Base-by-base conservation (phyloP, 805 yeast genomes). In the Soucietia sequanensis region DNA sequence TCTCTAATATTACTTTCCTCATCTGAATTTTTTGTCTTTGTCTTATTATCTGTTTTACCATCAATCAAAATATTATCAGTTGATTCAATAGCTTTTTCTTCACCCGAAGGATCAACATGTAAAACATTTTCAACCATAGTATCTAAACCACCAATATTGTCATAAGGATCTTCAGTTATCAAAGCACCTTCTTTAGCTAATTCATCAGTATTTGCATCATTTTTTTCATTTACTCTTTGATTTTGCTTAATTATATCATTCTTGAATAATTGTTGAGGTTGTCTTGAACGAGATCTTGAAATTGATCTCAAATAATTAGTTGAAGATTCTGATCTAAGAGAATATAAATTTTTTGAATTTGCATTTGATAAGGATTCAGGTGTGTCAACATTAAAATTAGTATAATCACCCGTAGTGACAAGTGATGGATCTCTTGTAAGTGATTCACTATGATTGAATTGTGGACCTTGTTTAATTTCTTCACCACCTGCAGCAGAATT, bases 281-380 rank as follows among this genome's bases (percentile, higher is more conserved):
- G 54, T 55, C 84, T 68, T 6, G 84, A 76, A 48, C 84, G 65
- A 1, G 84, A 78, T 54, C 84, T 66, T 1, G 85, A 80, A 29
- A 80, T 77, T 1, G 84, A 75, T 46, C 89, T 72, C 43, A 83
- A 63, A 50, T 80, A 83, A 40, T 76, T 65, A 26, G 74, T 56
- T 0, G 80, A 72, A 12, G 78, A 63, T 26, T 46, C 53, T 1
- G 70, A 49, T 50, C 72, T 47, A 47, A 67, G 44, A 45, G 60
- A 57, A 36, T 49, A 58, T 41, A 54, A 43, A 23, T 46, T 49
- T n/a, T n/a, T n/a, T 13, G 38, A 23, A 7, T 44, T 26, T 6
- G 41, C 23, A 11, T 32, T 20, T 10, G 43, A 36, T n/a, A 36
- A 25, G 3, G 34, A 21, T 27, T 43, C 48, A 10, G 62, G 65